Percentiles rank a stretch among this genome's conserved stretches.
Evolutionary conservation across 1,284 basidiomycete genomes (phyloP).

Genomic region (Pseudozyma sp.): DNA sequence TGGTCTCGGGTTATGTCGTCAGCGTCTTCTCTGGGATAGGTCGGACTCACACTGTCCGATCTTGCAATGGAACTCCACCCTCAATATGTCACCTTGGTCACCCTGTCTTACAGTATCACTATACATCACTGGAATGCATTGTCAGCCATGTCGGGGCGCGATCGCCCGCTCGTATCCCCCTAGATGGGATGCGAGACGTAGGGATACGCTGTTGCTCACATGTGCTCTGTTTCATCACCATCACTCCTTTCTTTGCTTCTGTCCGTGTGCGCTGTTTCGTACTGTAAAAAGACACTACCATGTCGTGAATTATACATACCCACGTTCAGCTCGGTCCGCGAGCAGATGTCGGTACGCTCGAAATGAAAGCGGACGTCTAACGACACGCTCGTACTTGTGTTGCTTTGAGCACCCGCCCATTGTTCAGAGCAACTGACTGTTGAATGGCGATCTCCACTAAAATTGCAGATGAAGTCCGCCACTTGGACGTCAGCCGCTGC

Average conservation of each 20-base stretch:
- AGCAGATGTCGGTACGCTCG: not conserved
- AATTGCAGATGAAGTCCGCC: constrained; percentile 1
- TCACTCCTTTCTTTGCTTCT: not conserved
- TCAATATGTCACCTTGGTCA: constrained; percentile 16
- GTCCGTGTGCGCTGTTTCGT: too few species aligned
- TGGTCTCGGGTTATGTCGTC: too few species aligned
- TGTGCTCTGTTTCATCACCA: not conserved
- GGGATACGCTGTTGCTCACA: constrained; percentile 13
- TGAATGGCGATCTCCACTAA: not conserved
- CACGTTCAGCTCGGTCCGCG: not conserved
- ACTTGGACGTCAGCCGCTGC: too few species aligned
- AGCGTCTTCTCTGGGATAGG: not conserved
- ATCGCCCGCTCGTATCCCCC: constrained; percentile 17
- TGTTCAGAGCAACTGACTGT: not conserved
- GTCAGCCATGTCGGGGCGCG: not conserved
- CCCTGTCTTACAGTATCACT: not conserved
- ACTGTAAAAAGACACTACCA: too few species aligned
- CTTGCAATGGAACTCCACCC: not conserved
- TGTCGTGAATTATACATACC: too few species aligned
- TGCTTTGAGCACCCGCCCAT: not conserved
- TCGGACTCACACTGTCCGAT: not conserved
- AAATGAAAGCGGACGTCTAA: not conserved
- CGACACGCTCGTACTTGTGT: not conserved
- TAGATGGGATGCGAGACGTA: constrained; percentile 5
- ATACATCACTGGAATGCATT: constrained; percentile 3